Evolutionary conservation across 257 asterid species (phyloP), one percentile per base, ranked within the genome.

Genomic region (Primulina huaijiensis): DNA sequence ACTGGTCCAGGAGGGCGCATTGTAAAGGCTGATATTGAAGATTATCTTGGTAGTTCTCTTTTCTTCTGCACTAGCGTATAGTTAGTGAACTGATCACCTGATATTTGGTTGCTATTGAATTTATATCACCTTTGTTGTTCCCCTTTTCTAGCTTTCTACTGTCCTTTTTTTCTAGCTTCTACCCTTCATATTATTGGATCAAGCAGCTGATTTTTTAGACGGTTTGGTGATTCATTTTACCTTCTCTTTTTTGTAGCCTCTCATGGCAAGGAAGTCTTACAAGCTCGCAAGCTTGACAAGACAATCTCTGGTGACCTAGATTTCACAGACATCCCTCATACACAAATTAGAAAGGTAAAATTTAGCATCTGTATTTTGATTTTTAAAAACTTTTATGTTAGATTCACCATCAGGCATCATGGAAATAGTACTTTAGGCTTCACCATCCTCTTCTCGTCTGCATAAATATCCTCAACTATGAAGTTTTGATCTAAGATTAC

Each of bases 1-100:
- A 90, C 97, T 68, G 99, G 99, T 82, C 92, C 96, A 31, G 97
- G 89, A 73, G 97, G 99, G 17, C 87, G 85, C 76, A 85, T 93
- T 69, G 96, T 93, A 79, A 93, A 93, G 85, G 97, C 96, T 71
- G 99, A 90, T 60, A 77, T 93, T 80, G 99, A 93, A 80, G 96
- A 89, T 69, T 87, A 87, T 85, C 83, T 93, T 70, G 99, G 99
- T 93, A 90, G 61, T 65, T 71, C 27, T 82, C 64, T 74, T 62
- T 20, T 34, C 31, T 35, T 67, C 57, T 61, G 46, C 62, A 60
- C 56, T 53, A 27, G 30, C 25, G 25, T 50, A 16, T 60, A 55
- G 34, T 46, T 60, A 7, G 27, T 71, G 63, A 7, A 14, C 19
- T 21, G 25, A 40, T 23, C 7, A 14, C 19, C 60, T 19, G 20